Evolutionary conservation across 1,139 yeast genomes (phyloP), one percentile per base, ranked within the genome.

Genomic region (Magnusiomyces paraingens): DNA sequence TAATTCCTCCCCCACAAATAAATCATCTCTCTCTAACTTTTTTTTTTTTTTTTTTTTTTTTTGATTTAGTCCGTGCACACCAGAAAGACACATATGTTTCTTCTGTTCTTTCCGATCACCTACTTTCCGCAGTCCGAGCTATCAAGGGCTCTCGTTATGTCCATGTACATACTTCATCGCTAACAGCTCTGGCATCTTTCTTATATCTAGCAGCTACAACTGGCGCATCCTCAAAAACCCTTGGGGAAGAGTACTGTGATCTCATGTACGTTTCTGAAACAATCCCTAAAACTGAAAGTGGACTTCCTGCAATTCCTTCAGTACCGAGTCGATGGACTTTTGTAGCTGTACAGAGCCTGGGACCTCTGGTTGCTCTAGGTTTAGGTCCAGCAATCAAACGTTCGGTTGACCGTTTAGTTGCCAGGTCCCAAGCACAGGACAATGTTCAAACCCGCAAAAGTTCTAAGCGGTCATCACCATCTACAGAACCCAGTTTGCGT

Each of bases 171-270:
- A 81, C 86, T 0, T 77, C 80, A 50, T 89, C 85, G 61, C 74
- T 90, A 26, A 73, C 83, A 0, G 77, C 82, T 0, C 68, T 73
- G 1, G 80, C 86, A 3, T 80, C 83, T 54, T 70, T 84, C 1
- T 52, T 83, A 1, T 90, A 91, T 63, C 73, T 88, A 29, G 72
- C 76, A 1, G 71, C 88, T 41, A 91, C 97, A 0, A 89, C 96
- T 0, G 68, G 86, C 15, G 58, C 81, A 3, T 93, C 94, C 0
- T 81, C 88, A 3, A 75, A 94, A 55, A 91, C 98, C 0, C 72
- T 91, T 38, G 99, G 99, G 0, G 98, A 91, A 66, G 98, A 93
- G 69, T 91, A 91, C 67, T 93, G 91, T 17, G 96, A 91, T 68
- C 73, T 91, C 55, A 73, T 85, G 18, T 88, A 89, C 64, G 29